Percentiles rank a stretch among this genome's conserved stretches.
These are phyloP conservation scores for Russula sp. DNA, from an alignment of 768 basidiomycete species.

Conservation along the genomic window DNA sequence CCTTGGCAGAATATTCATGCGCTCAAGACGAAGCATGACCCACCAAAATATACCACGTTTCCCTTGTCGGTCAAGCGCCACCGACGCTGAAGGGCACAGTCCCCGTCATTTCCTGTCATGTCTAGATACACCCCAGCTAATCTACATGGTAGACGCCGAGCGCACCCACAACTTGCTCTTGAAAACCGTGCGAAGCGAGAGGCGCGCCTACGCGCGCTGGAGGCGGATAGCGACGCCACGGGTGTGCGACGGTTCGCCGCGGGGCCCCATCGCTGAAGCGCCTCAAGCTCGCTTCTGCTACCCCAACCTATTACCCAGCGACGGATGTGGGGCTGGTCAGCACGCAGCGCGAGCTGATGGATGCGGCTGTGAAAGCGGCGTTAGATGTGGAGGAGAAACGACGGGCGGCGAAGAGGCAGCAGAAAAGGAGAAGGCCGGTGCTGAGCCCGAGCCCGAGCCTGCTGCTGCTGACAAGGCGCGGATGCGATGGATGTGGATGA, in stretches of 20 bases:
- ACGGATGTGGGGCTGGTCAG: constrained; percentile 83
- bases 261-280: constrained; percentile 56
- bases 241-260: constrained; percentile 61
- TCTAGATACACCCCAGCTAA: background rate
- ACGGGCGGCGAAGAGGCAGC: constrained; percentile 60
- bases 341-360: constrained; percentile 77
- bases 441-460: constrained; percentile 22
- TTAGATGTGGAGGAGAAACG: constrained; percentile 82
- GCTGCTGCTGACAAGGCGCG: constrained; percentile 18
- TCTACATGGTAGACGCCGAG: constrained; percentile 46
- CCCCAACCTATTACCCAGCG: constrained; percentile 77
- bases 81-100: constrained; percentile 98
- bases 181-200: constrained; percentile 95
- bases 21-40: constrained; percentile 83
- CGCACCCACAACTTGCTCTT: constrained; percentile 82
- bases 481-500: constrained; percentile 40
- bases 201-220: constrained; percentile 82
- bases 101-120: constrained; percentile 17
- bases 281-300: constrained; percentile 75
- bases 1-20: constrained; percentile 70
- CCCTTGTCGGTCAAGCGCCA: constrained; percentile 93
- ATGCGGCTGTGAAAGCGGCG: constrained; percentile 65
- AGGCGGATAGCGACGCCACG: constrained; percentile 69
- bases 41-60: constrained; percentile 99
- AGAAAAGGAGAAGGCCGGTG: constrained; percentile 42